Conservation (phyloP, 2,329 filamentous ascomycete species). For the Nakataea oryzae region DNA sequence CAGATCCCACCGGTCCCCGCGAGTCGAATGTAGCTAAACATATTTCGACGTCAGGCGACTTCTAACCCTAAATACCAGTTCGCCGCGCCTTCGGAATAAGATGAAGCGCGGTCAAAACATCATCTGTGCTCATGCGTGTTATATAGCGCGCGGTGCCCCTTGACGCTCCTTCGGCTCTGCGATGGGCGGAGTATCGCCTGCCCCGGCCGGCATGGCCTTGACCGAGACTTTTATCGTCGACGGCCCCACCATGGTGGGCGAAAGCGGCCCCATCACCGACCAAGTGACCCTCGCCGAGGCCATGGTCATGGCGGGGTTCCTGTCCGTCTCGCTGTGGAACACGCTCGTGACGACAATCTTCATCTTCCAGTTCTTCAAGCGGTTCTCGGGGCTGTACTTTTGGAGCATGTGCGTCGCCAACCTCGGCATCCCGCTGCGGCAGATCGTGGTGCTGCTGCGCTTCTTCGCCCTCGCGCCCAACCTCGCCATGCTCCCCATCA, state of each 20-base stretch:
- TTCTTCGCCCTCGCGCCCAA: slow-evolving; percentile 3
- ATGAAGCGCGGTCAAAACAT: too few species aligned
- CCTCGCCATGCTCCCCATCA: slow-evolving; percentile 17
- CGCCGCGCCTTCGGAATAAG: too few species aligned
- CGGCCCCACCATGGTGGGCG: not conserved
- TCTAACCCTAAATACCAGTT: too few species aligned
- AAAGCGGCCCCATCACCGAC: not conserved
- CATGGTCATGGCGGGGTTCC: slow-evolving; percentile 1
- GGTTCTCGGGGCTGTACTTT: not conserved
- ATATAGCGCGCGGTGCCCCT: too few species aligned
- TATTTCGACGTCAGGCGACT: too few species aligned
- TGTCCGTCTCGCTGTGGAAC: slow-evolving; percentile 1
- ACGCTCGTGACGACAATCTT: not conserved
- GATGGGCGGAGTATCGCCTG: too few species aligned
- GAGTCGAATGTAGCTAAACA: too few species aligned
- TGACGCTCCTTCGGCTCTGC: too few species aligned
- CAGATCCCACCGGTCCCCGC: too few species aligned
- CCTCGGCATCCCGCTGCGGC: not conserved
- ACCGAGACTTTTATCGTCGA: not conserved
- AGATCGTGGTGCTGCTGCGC: not conserved
- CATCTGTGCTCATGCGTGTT: too few species aligned
- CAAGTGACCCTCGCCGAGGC: not conserved
- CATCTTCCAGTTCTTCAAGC: not conserved
- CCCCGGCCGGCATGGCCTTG: too few species aligned
- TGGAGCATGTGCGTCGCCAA: not conserved